Conservation (phyloP, 192 early-diverging fungal species). For the Coemansia erecta region DNA sequence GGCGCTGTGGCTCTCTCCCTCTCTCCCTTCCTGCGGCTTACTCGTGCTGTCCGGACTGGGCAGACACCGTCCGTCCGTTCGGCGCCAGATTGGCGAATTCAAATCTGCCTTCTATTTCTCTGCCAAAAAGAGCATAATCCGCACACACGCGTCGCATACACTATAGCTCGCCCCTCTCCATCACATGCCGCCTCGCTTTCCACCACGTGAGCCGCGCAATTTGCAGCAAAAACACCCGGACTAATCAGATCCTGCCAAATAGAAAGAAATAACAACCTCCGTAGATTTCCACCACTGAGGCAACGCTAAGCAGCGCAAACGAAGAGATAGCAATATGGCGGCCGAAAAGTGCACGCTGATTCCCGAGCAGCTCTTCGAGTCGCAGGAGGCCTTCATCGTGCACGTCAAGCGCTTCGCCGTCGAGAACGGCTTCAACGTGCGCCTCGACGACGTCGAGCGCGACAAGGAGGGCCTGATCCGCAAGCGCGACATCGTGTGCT, state of each 20-base stretch:
- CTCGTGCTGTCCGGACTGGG: no score
- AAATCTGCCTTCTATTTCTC: no score
- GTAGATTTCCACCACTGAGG: no score
- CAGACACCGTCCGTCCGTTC: no score
- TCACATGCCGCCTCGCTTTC: background rate
- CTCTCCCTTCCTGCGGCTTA: no score
- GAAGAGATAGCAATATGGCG: no score
- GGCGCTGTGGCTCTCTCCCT: no score
- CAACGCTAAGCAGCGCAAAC: no score
- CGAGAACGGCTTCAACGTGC: constrained; percentile 55
- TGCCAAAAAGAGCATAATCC: no score
- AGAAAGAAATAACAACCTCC: no score
- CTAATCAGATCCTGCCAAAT: background rate
- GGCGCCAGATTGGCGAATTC: no score
- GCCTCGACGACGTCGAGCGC: constrained; percentile 53
- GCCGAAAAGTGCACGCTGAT: constrained; percentile 52
- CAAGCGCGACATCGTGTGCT: constrained; percentile 56
- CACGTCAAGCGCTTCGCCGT: constrained; percentile 50
- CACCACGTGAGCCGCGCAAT: background rate
- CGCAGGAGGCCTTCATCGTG: constrained; percentile 48
- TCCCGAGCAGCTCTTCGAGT: constrained; percentile 52
- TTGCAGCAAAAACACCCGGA: background rate
- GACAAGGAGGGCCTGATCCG: constrained; percentile 54
- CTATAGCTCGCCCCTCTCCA: background rate
- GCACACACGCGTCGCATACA: no score